Evolutionary conservation across 2,329 filamentous ascomycete species (phyloP).

Genomic region (Tolypocladium inflatum): DNA sequence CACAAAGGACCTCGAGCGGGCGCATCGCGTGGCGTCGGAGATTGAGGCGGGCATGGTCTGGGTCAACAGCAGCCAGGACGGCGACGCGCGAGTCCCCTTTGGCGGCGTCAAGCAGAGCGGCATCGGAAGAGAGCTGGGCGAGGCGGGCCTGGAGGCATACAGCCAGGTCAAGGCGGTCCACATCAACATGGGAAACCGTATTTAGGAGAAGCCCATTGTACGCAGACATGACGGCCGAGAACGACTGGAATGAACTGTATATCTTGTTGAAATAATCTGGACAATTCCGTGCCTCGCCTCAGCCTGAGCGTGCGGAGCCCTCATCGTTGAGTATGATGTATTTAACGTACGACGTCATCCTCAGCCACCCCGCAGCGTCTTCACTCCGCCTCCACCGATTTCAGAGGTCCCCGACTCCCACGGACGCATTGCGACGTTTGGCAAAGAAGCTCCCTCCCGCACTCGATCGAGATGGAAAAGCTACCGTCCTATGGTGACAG

Average conservation of each 20-base stretch:
- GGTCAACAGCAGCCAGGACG: slow-evolving; percentile 39
- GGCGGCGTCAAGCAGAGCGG: slow-evolving; percentile 39
- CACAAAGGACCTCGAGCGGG: slow-evolving; percentile 43
- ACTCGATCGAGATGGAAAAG: slow-evolving; percentile 1
- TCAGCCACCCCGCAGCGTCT: neutral
- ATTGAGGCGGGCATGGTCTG: slow-evolving; percentile 54
- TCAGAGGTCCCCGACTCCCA: too few species aligned
- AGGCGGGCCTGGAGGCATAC: slow-evolving; percentile 34
- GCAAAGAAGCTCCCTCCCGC: neutral
- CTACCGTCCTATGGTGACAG: slow-evolving; percentile 15
- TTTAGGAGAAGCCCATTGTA: slow-evolving; percentile 8
- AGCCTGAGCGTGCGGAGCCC: too few species aligned
- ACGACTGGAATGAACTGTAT: neutral
- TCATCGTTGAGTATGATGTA: neutral
- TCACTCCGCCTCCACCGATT: neutral
- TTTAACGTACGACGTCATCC: neutral
- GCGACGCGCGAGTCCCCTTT: slow-evolving; percentile 33
- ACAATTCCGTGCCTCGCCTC: neutral
- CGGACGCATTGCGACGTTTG: neutral
- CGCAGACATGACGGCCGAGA: neutral
- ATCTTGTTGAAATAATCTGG: neutral
- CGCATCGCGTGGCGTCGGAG: slow-evolving; percentile 40
- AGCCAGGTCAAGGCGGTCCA: slow-evolving; percentile 35
- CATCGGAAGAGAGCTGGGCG: slow-evolving; percentile 34
- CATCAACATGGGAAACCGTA: slow-evolving; percentile 28